Evolutionary conservation across 345 rosid genomes (phyloP), one percentile per base, ranked within the genome.

Genomic region (Sisymbrium irio): DNA sequence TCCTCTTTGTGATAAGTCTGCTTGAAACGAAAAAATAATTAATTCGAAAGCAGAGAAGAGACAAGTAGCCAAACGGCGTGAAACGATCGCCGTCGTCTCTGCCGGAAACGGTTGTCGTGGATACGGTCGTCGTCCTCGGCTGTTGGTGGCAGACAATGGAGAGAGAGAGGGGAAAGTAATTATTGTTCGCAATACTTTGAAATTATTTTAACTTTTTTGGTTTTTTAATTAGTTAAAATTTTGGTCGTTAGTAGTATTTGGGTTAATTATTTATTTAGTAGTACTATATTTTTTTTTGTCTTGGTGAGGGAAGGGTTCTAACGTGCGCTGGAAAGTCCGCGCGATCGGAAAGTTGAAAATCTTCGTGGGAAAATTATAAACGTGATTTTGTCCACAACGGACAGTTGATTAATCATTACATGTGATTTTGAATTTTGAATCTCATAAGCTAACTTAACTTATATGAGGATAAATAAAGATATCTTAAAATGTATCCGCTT

Each of bases 101-200:
- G 35, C 35, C 79, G 65, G 53, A 28, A 46, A 25, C 72, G 62
- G 79, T 69, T 45, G 65, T 45, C 36, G 75, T 62, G 72, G 67
- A 63, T 56, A 69, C 55, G 80, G 80, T 77, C 76, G 80, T 77
- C 80, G 80, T 77, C 80, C 47, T 57, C 54, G 62, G 67, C 80
- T 71, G 57, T 63, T 57, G 76, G 66, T 70, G 67, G 76, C 72
- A 77, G 76, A 70, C 75, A 63, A 10, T 17, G 75, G 58, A 66
- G 72, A 67, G 57, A 50, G 44, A 55, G 39, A 33, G 37, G 50
- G 28, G 74, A 53, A 54, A 70, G 53, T 70, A 56, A 71, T 77
- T 64, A 77, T 77, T 65, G 61, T 64, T 64, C n/a, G 72, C 69
- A 70, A 61, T 62, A 51, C 57, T 69, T 69, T 62, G 18, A 62